phyloP scores from a whole-genome alignment of 1,284 basidiomycete genomes.

The Pyrrhoderma noxium region DNA sequence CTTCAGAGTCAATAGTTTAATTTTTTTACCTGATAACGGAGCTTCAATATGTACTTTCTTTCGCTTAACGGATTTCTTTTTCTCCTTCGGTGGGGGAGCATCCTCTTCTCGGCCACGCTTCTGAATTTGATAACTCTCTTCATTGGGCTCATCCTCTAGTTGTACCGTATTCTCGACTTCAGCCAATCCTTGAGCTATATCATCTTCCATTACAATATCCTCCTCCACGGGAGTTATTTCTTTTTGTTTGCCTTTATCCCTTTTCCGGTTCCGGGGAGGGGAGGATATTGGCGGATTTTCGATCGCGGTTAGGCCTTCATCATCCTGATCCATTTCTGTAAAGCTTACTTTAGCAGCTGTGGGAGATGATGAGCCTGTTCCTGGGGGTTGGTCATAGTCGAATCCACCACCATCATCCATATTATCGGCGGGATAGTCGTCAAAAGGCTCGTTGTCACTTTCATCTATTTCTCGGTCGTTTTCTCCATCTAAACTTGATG shows the following conservation, averaged over 20 bases:
- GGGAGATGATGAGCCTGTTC: slow-evolving; percentile 9
- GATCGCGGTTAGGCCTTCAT: slow-evolving; percentile 24
- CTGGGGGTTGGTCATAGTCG: slow-evolving; percentile 21
- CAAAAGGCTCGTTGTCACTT: slow-evolving; percentile 9
- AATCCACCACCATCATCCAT: slow-evolving; percentile 6
- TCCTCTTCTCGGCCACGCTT: slow-evolving; percentile 14
- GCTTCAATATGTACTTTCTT: slow-evolving; percentile 10
- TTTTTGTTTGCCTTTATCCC: slow-evolving; percentile 28
- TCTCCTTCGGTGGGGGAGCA: slow-evolving; percentile 6
- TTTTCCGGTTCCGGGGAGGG: slow-evolving; percentile 19
- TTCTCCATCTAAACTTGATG: slow-evolving; percentile 5
- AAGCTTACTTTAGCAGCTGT: slow-evolving; percentile 35
- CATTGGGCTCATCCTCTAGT: slow-evolving; percentile 29
- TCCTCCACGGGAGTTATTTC: slow-evolving; percentile 27
- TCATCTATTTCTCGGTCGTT: slow-evolving; percentile 15
- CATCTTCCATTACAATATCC: slow-evolving; percentile 42
- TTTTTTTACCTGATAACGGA: slow-evolving; percentile 5
- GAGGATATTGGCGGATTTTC: slow-evolving; percentile 23
- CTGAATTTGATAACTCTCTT: slow-evolving; percentile 18
- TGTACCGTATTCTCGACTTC: slow-evolving; percentile 30
- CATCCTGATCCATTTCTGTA: slow-evolving; percentile 33
- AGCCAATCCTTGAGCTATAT: slow-evolving; percentile 44
- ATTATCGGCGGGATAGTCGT: slow-evolving; percentile 3
- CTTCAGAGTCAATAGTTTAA: no score
- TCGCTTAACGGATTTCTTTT: slow-evolving; percentile 11